phyloP scores from a whole-genome alignment of 1,139 yeast genomes.

The Candida freyschussii region DNA sequence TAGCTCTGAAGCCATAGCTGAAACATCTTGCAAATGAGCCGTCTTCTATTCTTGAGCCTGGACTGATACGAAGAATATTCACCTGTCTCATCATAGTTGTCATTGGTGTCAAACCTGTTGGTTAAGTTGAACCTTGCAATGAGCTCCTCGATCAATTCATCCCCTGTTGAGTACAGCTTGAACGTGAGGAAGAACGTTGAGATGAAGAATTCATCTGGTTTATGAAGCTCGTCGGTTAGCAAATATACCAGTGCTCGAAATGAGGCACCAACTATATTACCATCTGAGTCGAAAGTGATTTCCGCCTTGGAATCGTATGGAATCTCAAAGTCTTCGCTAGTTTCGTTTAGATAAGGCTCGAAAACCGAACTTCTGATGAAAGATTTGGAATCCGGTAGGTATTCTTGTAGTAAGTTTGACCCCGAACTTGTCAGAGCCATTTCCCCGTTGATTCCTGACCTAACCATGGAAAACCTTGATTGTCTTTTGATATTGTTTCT shows the following conservation, averaged over 20 bases:
- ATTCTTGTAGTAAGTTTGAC: constrained; percentile 40
- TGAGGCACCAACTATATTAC: constrained; percentile 70
- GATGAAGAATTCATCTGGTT: constrained; percentile 64
- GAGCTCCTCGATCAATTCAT: constrained; percentile 65
- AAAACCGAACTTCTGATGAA: constrained; percentile 39
- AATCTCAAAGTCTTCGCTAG: constrained; percentile 25
- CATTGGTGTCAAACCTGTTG: constrained; percentile 32
- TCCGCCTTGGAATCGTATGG: constrained; percentile 35
- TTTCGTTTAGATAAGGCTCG: constrained; percentile 30
- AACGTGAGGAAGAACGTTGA: constrained; percentile 80
- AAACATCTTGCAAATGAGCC: constrained; percentile 61
- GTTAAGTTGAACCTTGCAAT: constrained; percentile 59
- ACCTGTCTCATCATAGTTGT: constrained; percentile 32
- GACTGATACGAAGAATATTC: constrained; percentile 34
- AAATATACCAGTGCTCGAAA: constrained; percentile 68
- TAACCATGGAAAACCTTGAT: constrained; percentile 53
- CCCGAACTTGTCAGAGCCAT: constrained; percentile 57
- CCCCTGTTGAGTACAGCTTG: constrained; percentile 66
- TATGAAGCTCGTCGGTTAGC: constrained; percentile 60
- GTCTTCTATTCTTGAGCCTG: constrained; percentile 60
- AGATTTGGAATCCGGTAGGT: constrained; percentile 35
- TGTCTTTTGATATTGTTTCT: constrained; percentile 26
- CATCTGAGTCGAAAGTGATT: constrained; percentile 42
- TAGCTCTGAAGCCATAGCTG: constrained; percentile 85
- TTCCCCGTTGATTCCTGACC: constrained; percentile 52